A percentile compares a stretch with the other conserved stretches of the same genome.
phyloP scores from a whole-genome alignment of 169 alveolate species.

The Cryptosporidium sp. region DNA sequence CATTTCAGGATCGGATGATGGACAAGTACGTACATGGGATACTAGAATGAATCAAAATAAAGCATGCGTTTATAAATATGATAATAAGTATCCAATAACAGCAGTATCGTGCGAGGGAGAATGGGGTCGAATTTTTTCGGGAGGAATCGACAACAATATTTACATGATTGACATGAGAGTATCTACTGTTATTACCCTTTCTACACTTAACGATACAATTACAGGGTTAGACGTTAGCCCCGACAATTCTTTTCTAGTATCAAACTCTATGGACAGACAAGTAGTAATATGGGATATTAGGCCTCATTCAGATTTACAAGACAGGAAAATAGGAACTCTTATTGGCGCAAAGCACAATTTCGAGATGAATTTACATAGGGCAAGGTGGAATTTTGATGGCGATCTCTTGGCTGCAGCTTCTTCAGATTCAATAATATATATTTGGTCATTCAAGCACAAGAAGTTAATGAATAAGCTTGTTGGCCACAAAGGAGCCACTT shows the following conservation, averaged over 20 bases:
- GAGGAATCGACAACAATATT: slow-evolving; percentile 59
- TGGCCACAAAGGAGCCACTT: slow-evolving; percentile 68
- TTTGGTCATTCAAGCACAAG: slow-evolving; percentile 61
- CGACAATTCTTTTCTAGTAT: slow-evolving; percentile 13
- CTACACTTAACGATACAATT: slow-evolving; percentile 40
- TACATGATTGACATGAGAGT: slow-evolving; percentile 52
- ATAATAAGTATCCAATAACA: slow-evolving; percentile 51
- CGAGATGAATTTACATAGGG: slow-evolving; percentile 59
- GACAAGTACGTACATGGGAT: slow-evolving; percentile 57
- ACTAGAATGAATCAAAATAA: slow-evolving; percentile 14
- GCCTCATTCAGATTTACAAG: slow-evolving; percentile 47
- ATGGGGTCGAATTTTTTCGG: slow-evolving; percentile 27
- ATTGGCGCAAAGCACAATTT: slow-evolving; percentile 57
- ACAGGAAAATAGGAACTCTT: slow-evolving; percentile 57
- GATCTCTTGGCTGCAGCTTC: slow-evolving; percentile 72
- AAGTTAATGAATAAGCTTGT: slow-evolving; percentile 42
- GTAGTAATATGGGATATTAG: slow-evolving; percentile 62
- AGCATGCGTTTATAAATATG: slow-evolving; percentile 49
- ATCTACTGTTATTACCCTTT: neutral
- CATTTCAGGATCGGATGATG: slow-evolving; percentile 69
- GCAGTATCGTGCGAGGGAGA: slow-evolving; percentile 42
- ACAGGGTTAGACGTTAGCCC: slow-evolving; percentile 58
- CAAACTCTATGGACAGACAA: slow-evolving; percentile 49
- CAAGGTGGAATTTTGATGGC: slow-evolving; percentile 55
- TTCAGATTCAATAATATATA: slow-evolving; percentile 43